phyloP scores from a whole-genome alignment of 73 alveolate species.

The Stentor coeruleus region DNA sequence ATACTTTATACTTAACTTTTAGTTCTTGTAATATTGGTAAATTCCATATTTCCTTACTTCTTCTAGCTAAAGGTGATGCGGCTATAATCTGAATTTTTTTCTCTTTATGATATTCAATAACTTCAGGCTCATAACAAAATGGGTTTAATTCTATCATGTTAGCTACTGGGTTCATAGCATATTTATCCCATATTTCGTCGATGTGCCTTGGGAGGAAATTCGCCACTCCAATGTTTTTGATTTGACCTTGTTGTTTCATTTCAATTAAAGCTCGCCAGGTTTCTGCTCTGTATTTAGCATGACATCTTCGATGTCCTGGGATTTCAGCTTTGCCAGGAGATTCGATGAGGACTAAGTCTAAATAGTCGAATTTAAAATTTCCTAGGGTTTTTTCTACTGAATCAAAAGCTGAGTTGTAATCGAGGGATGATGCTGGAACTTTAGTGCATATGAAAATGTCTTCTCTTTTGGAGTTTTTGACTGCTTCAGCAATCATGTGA shows the following conservation, averaged over 20 bases:
- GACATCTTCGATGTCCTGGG: constrained; percentile 35
- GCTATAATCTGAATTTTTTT: constrained; percentile 65
- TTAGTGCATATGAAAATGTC: constrained; percentile 42
- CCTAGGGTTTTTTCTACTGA: constrained; percentile 29
- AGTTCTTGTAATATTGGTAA: constrained; percentile 40
- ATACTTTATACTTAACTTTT: constrained; percentile 49
- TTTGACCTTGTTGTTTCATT: constrained; percentile 58
- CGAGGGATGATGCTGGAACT: constrained; percentile 38
- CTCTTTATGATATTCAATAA: constrained; percentile 62
- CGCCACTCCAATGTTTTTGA: constrained; percentile 79
- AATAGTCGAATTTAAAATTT: constrained; percentile 44
- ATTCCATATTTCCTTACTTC: constrained; percentile 56
- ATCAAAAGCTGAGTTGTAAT: constrained; percentile 26
- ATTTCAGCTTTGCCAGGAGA: constrained; percentile 70
- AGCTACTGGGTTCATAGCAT: constrained; percentile 70
- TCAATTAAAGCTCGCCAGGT: constrained; percentile 81
- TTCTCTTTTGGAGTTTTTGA: constrained; percentile 29
- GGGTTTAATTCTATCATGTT: constrained; percentile 89
- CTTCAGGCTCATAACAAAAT: constrained; percentile 64
- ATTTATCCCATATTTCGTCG: constrained; percentile 54
- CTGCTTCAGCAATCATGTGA: constrained; percentile 39
- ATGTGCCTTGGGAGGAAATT: constrained; percentile 70
- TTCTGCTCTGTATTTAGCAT: constrained; percentile 64
- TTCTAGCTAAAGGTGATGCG: constrained; percentile 83
- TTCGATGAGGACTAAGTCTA: constrained; percentile 79